These are phyloP conservation scores for Pythium rishiriense DNA, from an alignment of 352 stramenopile species.

Conservation along the genomic window DNA sequence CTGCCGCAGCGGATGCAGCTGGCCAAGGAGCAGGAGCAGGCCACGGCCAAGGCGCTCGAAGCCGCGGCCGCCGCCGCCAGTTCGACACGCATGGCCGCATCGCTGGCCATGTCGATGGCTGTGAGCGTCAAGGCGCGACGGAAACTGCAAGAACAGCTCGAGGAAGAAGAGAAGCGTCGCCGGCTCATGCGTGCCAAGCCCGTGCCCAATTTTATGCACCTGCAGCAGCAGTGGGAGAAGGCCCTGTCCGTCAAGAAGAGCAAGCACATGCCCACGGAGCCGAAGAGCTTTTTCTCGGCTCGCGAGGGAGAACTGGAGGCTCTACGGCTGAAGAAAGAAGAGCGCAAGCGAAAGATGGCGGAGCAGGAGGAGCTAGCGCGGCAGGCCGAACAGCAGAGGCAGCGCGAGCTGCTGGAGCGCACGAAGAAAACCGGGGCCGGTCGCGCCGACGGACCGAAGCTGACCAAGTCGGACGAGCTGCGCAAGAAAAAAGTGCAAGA, in stretches of 20 bases:
- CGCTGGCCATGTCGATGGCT: neutral
- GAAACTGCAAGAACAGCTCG: constrained; percentile 41
- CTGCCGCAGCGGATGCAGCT: constrained; percentile 56
- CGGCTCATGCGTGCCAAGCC: constrained; percentile 39
- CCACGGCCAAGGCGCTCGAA: constrained; percentile 3
- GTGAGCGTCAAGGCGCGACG: constrained; percentile 59
- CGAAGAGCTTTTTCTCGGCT: constrained; percentile 52
- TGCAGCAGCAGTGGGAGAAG: constrained; percentile 61
- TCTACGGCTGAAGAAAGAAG: constrained; percentile 50
- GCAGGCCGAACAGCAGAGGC: constrained; percentile 27
- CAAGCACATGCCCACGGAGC: constrained; percentile 27
- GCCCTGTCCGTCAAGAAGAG: constrained; percentile 36
- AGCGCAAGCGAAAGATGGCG: constrained; percentile 38
- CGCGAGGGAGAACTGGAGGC: constrained; percentile 40
- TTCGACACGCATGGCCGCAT: constrained; percentile 1
- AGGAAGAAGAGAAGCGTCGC: constrained; percentile 33
- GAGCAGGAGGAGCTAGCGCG: constrained; percentile 41
- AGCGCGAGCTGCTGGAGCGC: constrained; percentile 41
- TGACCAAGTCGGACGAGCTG: constrained; percentile 59
- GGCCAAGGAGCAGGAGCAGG: constrained; percentile 19
- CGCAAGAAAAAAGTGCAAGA: constrained; percentile 51
- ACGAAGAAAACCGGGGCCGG: constrained; percentile 22
- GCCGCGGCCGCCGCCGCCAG: neutral
- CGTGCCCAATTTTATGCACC: constrained; percentile 61
- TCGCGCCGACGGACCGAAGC: constrained; percentile 11